Evolutionary conservation across 179 eudicot species (phyloP).

Genomic region (Beta macrorhiza): DNA sequence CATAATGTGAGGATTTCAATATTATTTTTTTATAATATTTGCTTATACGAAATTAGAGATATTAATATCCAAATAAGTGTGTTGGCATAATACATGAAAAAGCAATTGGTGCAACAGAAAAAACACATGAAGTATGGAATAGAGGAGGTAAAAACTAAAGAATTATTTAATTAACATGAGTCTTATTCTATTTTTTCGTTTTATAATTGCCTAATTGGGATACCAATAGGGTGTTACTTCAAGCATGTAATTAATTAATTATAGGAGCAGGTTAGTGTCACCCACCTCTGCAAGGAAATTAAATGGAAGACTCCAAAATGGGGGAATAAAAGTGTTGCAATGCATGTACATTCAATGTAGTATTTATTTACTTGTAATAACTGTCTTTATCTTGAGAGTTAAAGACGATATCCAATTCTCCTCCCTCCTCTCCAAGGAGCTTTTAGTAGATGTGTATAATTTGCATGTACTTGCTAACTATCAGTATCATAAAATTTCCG

Average conservation of each 20-base stretch:
- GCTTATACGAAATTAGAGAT: no score
- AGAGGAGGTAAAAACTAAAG: no score
- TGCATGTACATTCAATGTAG: background rate
- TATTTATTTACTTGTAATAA: background rate
- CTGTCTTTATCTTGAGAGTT: no score
- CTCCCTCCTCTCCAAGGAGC: background rate
- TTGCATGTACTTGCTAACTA: background rate
- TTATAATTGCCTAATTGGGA: background rate
- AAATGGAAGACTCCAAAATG: background rate
- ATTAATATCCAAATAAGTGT: no score
- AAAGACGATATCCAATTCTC: background rate
- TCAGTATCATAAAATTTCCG: no score
- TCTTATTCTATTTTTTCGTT: background rate
- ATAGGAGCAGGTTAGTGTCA: no score
- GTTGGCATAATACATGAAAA: no score
- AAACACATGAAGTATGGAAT: no score
- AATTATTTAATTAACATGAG: no score
- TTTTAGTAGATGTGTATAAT: background rate
- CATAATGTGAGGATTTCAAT: no score
- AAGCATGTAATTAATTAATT: slow-evolving; percentile 12
- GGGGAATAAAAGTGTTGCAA: background rate
- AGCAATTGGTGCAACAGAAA: no score
- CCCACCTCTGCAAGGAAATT: background rate
- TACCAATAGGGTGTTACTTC: background rate
- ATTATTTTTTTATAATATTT: no score